Percentiles rank a stretch among this genome's conserved stretches.
These are phyloP conservation scores for Ophiostoma ips DNA, from an alignment of 2,329 filamentous ascomycete genomes.

Conservation along the genomic window DNA sequence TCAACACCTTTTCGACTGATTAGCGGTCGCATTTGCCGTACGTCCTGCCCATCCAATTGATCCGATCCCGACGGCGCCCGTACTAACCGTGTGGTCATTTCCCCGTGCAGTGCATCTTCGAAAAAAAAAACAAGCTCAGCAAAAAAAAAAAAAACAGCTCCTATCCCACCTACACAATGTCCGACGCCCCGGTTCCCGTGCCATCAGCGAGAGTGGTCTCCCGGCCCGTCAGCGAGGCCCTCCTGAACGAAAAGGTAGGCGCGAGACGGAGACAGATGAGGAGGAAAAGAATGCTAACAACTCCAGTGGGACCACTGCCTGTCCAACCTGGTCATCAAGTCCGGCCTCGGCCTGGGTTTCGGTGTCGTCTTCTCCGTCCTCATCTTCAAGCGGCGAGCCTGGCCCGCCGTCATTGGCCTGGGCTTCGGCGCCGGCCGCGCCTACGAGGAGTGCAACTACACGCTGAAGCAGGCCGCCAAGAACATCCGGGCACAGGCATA, in stretches of 20 bases:
- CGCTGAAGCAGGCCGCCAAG: conserved; percentile 46
- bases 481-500: conserved; percentile 41
- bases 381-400: conserved; percentile 93
- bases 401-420: conserved; percentile 88
- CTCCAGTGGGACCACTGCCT: conserved; percentile 93
- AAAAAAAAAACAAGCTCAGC: background rate
- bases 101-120: background rate
- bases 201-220: conserved; percentile 49
- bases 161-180: conserved; percentile 34
- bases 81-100: background rate
- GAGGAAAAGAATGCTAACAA: background rate
- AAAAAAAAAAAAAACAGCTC: too few species aligned
- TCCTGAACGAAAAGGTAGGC: conserved; percentile 94
- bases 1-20: background rate
- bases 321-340: conserved; percentile 94
- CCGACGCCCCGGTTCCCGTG: conserved; percentile 39
- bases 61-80: too few species aligned
- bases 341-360: conserved; percentile 87
- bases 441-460: conserved; percentile 95
- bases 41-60: background rate
- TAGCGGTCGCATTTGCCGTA: background rate
- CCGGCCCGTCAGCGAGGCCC: conserved; percentile 88
- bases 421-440: conserved; percentile 93
- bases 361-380: conserved; percentile 98
- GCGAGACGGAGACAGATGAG: background rate